Conservation (phyloP, 108 stramenopile genomes). For the Skeletonema costatum region DNA sequence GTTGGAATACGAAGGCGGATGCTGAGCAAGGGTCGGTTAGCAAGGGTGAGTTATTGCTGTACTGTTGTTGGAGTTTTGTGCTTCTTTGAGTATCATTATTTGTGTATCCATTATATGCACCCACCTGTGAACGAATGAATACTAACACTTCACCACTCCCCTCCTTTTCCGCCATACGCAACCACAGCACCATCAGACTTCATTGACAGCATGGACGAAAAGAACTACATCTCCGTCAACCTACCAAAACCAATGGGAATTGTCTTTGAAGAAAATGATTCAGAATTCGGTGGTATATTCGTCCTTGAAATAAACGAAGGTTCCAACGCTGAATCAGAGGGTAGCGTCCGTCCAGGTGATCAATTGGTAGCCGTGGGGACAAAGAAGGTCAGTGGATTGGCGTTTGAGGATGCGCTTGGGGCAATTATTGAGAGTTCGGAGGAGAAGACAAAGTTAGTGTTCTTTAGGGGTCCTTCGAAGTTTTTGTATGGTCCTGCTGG, state of each 20-base stretch:
- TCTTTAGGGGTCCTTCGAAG: constrained; percentile 81
- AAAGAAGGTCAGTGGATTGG: constrained; percentile 67
- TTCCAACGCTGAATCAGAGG: constrained; percentile 66
- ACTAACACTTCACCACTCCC: background rate
- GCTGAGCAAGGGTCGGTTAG: constrained; percentile 40
- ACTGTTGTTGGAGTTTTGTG: background rate
- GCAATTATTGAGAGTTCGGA: constrained; percentile 73
- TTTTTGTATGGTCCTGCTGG: constrained; percentile 88
- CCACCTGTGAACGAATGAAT: background rate
- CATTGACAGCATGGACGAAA: constrained; percentile 85
- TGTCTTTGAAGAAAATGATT: constrained; percentile 91
- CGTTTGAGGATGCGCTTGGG: constrained; percentile 84
- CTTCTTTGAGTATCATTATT: constrained; percentile 2
- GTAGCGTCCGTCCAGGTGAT: constrained; percentile 67
- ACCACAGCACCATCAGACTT: constrained; percentile 59
- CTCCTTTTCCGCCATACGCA: background rate
- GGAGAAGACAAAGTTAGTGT: constrained; percentile 57
- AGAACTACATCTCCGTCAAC: constrained; percentile 69
- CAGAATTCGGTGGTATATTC: constrained; percentile 84
- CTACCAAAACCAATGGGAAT: constrained; percentile 91
- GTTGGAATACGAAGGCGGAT: constrained; percentile 77
- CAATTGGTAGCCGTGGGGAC: constrained; percentile 79
- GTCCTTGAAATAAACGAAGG: constrained; percentile 76
- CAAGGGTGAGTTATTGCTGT: constrained; percentile 29
- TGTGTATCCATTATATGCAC: background rate